These are phyloP conservation scores for Acidiella bohemica DNA, from an alignment of 495 filamentous ascomycete genomes.

Conservation along the genomic window DNA sequence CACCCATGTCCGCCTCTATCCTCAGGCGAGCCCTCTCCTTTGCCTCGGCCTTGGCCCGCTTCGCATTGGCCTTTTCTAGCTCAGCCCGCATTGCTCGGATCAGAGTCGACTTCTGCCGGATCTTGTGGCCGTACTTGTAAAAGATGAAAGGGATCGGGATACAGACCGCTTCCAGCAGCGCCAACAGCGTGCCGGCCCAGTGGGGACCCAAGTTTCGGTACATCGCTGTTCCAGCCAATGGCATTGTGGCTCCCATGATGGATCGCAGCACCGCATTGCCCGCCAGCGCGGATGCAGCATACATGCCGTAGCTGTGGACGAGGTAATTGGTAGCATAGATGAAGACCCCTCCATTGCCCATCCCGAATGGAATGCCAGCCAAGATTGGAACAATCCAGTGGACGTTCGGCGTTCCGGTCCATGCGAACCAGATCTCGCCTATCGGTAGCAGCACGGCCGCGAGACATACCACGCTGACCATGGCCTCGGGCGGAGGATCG, in stretches of 20 bases:
- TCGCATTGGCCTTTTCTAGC: conserved; percentile 45
- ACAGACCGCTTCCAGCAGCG: conserved; percentile 50
- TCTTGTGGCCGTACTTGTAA: conserved; percentile 57
- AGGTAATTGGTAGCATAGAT: conserved; percentile 72
- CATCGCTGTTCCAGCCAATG: conserved; percentile 60
- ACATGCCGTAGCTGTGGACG: conserved; percentile 63
- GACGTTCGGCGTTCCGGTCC: conserved; percentile 61
- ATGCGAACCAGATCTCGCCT: conserved; percentile 66
- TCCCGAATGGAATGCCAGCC: conserved; percentile 65
- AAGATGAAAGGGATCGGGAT: conserved; percentile 73
- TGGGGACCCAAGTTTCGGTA: conserved; percentile 55
- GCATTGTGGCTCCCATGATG: conserved; percentile 54
- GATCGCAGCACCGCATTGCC: conserved; percentile 62
- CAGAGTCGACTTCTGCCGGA: conserved; percentile 50
- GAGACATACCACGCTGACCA: conserved; percentile 56
- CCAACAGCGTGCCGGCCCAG: conserved; percentile 68
- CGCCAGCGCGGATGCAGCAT: conserved; percentile 62
- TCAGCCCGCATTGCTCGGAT: conserved; percentile 61
- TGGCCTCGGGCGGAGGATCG: conserved; percentile 55
- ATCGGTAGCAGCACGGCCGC: conserved; percentile 53
- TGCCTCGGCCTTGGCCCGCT: conserved; percentile 25
- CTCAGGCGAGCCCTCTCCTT: conserved; percentile 20
- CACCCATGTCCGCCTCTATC: conserved; percentile 15
- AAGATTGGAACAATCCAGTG: conserved; percentile 64
- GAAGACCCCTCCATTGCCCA: conserved; percentile 64